Evolutionary conservation across 2,329 filamentous ascomycete species (phyloP).

Genomic region (Colletotrichum cereale): DNA sequence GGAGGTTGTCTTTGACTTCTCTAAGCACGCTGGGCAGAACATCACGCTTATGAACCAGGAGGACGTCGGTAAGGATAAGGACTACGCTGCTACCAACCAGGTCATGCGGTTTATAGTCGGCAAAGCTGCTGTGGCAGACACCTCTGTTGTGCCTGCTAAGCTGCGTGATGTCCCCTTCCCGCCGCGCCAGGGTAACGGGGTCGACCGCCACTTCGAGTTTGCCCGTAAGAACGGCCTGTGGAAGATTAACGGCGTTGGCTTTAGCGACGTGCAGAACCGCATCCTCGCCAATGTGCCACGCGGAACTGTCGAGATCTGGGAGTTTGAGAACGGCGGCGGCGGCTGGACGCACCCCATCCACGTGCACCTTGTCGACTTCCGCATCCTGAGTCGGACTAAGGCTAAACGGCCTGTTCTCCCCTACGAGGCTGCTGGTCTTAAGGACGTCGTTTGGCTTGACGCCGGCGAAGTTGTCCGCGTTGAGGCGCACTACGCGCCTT

Average conservation of each 20-base stretch:
- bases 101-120: constrained; percentile 66
- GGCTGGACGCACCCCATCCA: constrained; percentile 68
- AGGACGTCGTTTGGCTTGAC: constrained; percentile 69
- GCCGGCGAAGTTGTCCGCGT: constrained; percentile 63
- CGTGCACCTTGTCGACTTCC: constrained; percentile 71
- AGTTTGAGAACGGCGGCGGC: constrained; percentile 62
- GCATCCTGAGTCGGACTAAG: constrained; percentile 62
- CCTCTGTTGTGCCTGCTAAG: constrained; percentile 48
- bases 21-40: constrained; percentile 60
- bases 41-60: constrained; percentile 53
- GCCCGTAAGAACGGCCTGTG: constrained; percentile 58
- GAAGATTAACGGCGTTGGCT: constrained; percentile 65
- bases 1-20: constrained; percentile 70
- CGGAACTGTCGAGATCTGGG: constrained; percentile 63
- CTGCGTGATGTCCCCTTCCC: constrained; percentile 57
- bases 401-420: constrained; percentile 57
- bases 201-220: constrained; percentile 61
- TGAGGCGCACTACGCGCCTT: constrained; percentile 64
- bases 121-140: constrained; percentile 47
- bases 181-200: constrained; percentile 46
- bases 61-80: constrained; percentile 57
- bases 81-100: constrained; percentile 64
- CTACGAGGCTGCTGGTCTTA: constrained; percentile 67
- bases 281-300: constrained; percentile 61
- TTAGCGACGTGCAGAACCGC: constrained; percentile 60